Percentiles rank a stretch among this genome's conserved stretches.
Evolutionary conservation across 2,329 filamentous ascomycete genomes (phyloP).

Genomic region (Trichoderma simmonsii): DNA sequence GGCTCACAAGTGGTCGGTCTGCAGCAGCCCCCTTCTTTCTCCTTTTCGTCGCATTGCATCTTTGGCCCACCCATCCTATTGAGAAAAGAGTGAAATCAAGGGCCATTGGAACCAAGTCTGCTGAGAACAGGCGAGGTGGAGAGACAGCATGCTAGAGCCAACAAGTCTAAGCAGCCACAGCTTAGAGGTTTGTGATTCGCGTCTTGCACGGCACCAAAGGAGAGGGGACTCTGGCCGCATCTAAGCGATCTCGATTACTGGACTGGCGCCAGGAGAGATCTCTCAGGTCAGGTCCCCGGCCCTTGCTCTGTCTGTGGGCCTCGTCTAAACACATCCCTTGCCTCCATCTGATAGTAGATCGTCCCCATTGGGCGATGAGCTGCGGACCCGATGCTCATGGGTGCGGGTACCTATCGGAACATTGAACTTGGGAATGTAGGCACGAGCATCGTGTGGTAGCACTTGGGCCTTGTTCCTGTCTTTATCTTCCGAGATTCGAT

Average conservation of each 20-base stretch:
- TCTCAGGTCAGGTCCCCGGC: background rate
- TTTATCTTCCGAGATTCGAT: background rate
- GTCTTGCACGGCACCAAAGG: background rate
- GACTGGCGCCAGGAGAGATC: background rate
- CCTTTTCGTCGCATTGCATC: slow-evolving; percentile 1
- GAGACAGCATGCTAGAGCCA: background rate
- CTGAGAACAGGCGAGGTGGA: background rate
- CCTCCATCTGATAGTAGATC: background rate
- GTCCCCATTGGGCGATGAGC: slow-evolving; percentile 1
- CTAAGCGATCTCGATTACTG: slow-evolving; percentile 11
- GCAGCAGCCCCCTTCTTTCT: background rate
- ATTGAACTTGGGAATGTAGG: background rate
- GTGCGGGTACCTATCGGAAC: slow-evolving; percentile 5
- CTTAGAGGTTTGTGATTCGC: background rate
- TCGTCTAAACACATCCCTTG: background rate
- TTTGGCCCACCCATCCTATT: background rate
- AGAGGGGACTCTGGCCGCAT: background rate
- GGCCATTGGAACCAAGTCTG: background rate
- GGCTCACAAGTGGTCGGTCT: background rate
- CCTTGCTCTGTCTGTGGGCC: background rate
- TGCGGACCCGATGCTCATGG: slow-evolving; percentile 10
- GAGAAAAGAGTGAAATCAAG: background rate
- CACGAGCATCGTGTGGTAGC: background rate
- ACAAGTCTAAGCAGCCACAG: background rate
- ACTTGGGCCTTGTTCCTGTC: background rate